phyloP scores from a whole-genome alignment of 208 protist species.

The Leishmania tropica region DNA sequence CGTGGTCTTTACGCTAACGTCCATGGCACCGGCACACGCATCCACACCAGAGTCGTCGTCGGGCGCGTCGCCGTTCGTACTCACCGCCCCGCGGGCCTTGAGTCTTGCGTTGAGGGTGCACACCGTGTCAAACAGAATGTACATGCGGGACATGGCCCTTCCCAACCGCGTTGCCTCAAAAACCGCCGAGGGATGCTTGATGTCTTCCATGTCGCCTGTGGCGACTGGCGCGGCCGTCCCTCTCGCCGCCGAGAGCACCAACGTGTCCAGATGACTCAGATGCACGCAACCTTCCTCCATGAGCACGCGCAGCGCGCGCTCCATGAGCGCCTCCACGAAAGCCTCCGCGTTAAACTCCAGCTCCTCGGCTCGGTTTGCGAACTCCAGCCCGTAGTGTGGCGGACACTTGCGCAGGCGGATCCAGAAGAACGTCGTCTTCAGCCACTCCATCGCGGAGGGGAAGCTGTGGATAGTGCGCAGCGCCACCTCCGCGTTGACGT shows the following conservation, averaged over 20 bases:
- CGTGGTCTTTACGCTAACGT: background rate
- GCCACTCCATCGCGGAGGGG: conserved; percentile 75
- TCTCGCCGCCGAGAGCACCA: background rate
- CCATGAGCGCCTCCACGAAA: conserved; percentile 71
- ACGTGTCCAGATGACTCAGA: background rate
- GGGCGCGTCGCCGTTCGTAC: background rate
- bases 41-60: background rate
- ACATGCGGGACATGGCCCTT: conserved; percentile 73
- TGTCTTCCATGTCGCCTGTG: background rate
- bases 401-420: conserved; percentile 74
- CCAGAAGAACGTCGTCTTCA: conserved; percentile 93
- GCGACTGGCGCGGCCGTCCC: background rate
- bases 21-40: background rate
- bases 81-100: background rate
- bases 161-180: conserved; percentile 30
- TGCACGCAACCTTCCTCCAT: conserved; percentile 58
- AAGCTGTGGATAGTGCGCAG: conserved; percentile 90
- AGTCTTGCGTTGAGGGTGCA: conserved; percentile 54
- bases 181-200: background rate
- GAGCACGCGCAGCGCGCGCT: conserved; percentile 62
- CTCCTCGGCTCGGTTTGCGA: conserved; percentile 48
- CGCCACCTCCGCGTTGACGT: conserved; percentile 94
- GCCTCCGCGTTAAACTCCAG: conserved; percentile 46
- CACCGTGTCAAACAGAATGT: conserved; percentile 85
- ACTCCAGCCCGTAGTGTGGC: conserved; percentile 74